Conservation (phyloP, 345 rosid genomes). For the Hirschfeldia incana region DNA sequence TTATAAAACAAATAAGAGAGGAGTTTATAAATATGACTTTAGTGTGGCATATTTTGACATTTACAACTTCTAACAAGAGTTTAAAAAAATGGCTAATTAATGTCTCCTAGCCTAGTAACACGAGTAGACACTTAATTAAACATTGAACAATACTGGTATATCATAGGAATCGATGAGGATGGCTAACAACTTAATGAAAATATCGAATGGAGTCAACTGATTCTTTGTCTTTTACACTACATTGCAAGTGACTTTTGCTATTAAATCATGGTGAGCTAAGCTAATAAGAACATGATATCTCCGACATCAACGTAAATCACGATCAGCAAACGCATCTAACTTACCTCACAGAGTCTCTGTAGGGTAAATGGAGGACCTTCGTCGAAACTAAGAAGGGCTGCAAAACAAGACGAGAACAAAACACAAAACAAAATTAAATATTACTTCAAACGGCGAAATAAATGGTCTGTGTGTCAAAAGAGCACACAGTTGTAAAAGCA, state of each 20-base stretch:
- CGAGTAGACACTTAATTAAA: not conserved
- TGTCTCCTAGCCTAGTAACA: not conserved
- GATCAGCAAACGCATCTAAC: slow-evolving; percentile 15
- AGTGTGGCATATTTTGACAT: slow-evolving; percentile 5
- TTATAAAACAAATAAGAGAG: not conserved
- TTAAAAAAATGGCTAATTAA: not conserved
- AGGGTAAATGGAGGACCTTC: slow-evolving; percentile 97
- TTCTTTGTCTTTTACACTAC: not conserved
- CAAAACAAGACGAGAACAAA: slow-evolving; percentile 25
- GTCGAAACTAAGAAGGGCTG: slow-evolving; percentile 70
- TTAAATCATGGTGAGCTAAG: not conserved
- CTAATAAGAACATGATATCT: not conserved
- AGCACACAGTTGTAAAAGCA: not conserved
- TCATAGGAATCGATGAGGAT: slow-evolving; percentile 6
- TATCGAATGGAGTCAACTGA: not conserved
- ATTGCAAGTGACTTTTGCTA: not conserved
- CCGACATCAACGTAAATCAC: slow-evolving; percentile 8
- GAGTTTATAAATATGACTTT: not conserved
- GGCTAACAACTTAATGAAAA: not conserved
- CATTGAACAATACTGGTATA: not conserved
- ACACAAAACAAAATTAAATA: no score
- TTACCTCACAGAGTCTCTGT: slow-evolving; percentile 93
- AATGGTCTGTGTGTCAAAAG: not conserved
- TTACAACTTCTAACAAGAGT: not conserved
- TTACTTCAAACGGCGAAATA: not conserved